Conservation (phyloP, 805 yeast species). For the Cyberlindnera meyerae region DNA sequence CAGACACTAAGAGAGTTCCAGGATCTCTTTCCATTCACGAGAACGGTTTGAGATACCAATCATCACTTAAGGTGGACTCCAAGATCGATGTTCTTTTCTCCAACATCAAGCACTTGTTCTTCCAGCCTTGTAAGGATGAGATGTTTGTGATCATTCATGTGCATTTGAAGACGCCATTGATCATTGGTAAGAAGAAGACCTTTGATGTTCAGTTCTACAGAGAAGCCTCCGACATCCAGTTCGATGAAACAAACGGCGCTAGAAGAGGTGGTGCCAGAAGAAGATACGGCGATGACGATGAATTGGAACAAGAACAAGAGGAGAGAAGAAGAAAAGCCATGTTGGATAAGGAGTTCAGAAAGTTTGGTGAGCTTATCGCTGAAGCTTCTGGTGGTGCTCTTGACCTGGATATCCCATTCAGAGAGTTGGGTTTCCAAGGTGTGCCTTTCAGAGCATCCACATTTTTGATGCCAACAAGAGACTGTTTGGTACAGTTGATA, state of each 20-base stretch:
- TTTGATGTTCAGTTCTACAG: conserved; percentile 94
- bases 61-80: conserved; percentile 79
- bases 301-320: conserved; percentile 96
- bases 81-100: conserved; percentile 82
- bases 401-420: conserved; percentile 89
- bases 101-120: conserved; percentile 88
- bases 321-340: conserved; percentile 89
- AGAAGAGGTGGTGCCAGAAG: conserved; percentile 55
- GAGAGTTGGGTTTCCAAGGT: conserved; percentile 96
- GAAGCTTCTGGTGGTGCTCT: conserved; percentile 80
- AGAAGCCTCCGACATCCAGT: conserved; percentile 93
- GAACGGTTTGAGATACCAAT: conserved; percentile 92
- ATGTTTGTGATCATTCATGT: conserved; percentile 88
- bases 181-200: conserved; percentile 94
- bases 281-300: conserved; percentile 97
- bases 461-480: conserved; percentile 93
- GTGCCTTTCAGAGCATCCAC: conserved; percentile 95
- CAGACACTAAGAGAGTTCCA: conserved; percentile 93
- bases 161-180: conserved; percentile 86
- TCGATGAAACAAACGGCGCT: conserved; percentile 95
- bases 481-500: conserved; percentile 87
- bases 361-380: conserved; percentile 84
- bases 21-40: conserved; percentile 90
- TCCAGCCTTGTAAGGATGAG: conserved; percentile 95
- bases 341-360: conserved; percentile 85